phyloP scores from a whole-genome alignment of 306 rosid genomes.

The Cicer pinnatifidum region DNA sequence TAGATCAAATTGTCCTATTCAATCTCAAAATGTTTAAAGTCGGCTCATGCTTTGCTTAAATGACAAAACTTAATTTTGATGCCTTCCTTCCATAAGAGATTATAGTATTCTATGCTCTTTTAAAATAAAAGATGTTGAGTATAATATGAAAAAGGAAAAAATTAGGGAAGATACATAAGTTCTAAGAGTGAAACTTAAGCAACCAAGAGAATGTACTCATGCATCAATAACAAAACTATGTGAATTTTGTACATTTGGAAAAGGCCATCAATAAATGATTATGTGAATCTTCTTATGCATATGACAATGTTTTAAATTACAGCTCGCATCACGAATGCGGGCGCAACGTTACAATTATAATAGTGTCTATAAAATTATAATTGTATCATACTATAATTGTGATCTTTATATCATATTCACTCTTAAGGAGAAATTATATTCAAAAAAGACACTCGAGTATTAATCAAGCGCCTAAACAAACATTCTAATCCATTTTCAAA shows the following conservation, averaged over 20 bases:
- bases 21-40: not conserved
- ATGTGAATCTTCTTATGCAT: too few species aligned
- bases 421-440: slow-evolving; percentile 60
- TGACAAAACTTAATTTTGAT: not conserved
- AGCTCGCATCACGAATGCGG: too few species aligned
- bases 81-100: not conserved
- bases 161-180: not conserved
- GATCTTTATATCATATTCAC: not conserved
- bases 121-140: not conserved
- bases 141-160: not conserved
- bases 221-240: slow-evolving; percentile 10
- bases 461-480: slow-evolving; percentile 69
- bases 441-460: slow-evolving; percentile 62
- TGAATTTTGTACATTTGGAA: slow-evolving; percentile 34
- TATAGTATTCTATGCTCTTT: slow-evolving; percentile 1
- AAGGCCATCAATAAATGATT: not conserved
- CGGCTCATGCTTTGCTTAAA: not conserved
- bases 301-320: too few species aligned
- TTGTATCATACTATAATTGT: too few species aligned
- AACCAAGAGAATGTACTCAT: slow-evolving; percentile 25
- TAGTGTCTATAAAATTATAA: too few species aligned
- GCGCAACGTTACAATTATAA: too few species aligned
- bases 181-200: not conserved
- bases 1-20: not conserved
- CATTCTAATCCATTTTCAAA: slow-evolving; percentile 62